Evolutionary conservation across 495 filamentous ascomycete species (phyloP).

Genomic region (Aspergillus indologenus): DNA sequence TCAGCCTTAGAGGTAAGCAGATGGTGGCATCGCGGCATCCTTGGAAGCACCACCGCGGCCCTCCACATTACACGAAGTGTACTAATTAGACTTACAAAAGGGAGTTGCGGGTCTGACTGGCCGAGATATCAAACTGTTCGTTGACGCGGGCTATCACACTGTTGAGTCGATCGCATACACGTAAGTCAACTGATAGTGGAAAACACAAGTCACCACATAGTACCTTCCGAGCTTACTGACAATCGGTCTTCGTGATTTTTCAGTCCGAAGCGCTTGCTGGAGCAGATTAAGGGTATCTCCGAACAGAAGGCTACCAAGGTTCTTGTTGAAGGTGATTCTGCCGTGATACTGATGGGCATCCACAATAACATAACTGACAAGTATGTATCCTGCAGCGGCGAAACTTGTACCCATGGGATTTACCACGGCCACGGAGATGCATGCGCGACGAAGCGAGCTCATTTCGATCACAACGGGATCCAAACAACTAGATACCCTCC

Average conservation of each 20-base stretch:
- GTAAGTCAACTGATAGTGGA: constrained; percentile 32
- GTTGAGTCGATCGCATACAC: constrained; percentile 96
- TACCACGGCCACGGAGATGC: constrained; percentile 99
- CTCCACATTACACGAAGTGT: neutral
- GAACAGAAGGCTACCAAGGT: constrained; percentile 94
- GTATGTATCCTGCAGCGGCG: constrained; percentile 56
- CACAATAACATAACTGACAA: constrained; percentile 1
- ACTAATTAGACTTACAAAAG: constrained; percentile 38
- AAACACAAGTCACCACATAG: neutral
- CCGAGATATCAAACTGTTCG: constrained; percentile 85
- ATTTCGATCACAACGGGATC: constrained; percentile 98
- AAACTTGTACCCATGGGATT: constrained; percentile 98
- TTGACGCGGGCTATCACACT: constrained; percentile 91
- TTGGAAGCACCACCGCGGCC: neutral
- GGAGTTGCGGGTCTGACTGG: constrained; percentile 83
- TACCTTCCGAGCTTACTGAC: constrained; percentile 2
- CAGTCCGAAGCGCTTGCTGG: constrained; percentile 74
- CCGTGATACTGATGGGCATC: constrained; percentile 11
- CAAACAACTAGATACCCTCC: constrained; percentile 91
- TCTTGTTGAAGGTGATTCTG: constrained; percentile 72
- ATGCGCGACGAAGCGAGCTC: constrained; percentile 88
- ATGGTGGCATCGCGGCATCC: neutral
- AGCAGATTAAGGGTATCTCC: constrained; percentile 96
- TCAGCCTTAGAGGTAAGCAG: constrained; percentile 73
- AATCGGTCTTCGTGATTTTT: neutral